Evolutionary conservation across 805 yeast genomes (phyloP), one percentile per base, ranked within the genome.

Genomic region (Blastobotrys attinorum): DNA sequence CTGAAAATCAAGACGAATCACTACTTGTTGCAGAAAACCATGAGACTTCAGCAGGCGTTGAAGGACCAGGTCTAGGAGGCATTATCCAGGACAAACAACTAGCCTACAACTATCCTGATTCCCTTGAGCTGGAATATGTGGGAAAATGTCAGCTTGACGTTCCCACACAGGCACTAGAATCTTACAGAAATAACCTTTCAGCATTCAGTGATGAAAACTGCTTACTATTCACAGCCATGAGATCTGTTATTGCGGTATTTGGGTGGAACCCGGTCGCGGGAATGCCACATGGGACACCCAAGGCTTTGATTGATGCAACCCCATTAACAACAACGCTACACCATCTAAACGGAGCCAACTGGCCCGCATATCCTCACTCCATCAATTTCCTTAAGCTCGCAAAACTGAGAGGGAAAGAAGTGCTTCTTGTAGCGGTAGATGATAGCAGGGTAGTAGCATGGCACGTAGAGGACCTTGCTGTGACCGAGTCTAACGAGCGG

Each of bases 291-390:
- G 42, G 44, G 2, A 42, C 44, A 3, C 57, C 61, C 8, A 17
- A 43, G 0, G 45, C 71, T n/a, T 54, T 57, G 17, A 62, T 75
- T 40, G 74, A 71, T 41, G 65, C 73, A 0, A 55, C 62, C 22
- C 79, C 79, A 0, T 40, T 52, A 5, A 49, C 54, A 22, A 71
- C 77, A 1, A 59, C 71, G 1, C 61, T 63, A 1, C 51, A 60
- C 1, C 77, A 75, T 50, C 47, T 72, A 27, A 53, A 58, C 5
- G 60, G 65, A 6, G 68, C 77, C 4, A 74, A 79, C 1, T 72
- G 75, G 73, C 75, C 78, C 0, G 63, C 64, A 40, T 67, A 63
- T 39, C 82, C 83, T 1, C 81, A 76, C 55, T 67, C 78, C 0
- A 67, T 80, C 18, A 81, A 81, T 50, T 72, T 57, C 50, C 40